Evolutionary conservation across 1,284 basidiomycete genomes (phyloP).

Genomic region (Trichosporon asahii): DNA sequence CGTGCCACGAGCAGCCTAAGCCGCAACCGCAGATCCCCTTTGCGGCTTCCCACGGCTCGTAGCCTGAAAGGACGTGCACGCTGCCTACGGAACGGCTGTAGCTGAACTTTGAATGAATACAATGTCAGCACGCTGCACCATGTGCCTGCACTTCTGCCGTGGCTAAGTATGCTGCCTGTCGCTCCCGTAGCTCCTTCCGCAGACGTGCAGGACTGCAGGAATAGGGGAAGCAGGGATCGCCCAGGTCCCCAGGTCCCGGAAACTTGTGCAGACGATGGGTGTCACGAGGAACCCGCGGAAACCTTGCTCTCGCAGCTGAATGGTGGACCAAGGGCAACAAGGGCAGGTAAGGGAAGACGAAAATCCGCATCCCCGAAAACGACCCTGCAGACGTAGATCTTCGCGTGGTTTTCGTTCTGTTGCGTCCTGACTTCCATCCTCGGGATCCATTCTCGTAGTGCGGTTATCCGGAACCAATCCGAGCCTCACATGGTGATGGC

Average conservation of each 20-base stretch:
- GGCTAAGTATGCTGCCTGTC: background rate
- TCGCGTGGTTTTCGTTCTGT: background rate
- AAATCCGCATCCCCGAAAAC: background rate
- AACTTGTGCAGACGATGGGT: background rate
- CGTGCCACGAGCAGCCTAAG: background rate
- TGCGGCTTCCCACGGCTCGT: background rate
- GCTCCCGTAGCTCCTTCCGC: background rate
- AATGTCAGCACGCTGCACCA: background rate
- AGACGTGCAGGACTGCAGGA: background rate
- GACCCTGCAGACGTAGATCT: background rate
- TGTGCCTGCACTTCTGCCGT: background rate
- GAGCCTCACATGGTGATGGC: background rate
- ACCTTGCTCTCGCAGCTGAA: background rate
- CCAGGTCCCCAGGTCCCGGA: background rate
- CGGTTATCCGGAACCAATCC: background rate
- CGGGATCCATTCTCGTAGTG: background rate
- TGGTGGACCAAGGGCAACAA: background rate
- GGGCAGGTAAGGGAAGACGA: background rate
- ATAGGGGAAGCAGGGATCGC: background rate
- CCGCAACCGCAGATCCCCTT: background rate
- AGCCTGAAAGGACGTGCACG: background rate
- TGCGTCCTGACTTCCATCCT: background rate
- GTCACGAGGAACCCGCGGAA: constrained; percentile 10
- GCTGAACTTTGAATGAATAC: background rate
- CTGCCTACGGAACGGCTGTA: background rate